phyloP scores from a whole-genome alignment of 2,329 filamentous ascomycete species.

The Ilyonectria robusta region DNA sequence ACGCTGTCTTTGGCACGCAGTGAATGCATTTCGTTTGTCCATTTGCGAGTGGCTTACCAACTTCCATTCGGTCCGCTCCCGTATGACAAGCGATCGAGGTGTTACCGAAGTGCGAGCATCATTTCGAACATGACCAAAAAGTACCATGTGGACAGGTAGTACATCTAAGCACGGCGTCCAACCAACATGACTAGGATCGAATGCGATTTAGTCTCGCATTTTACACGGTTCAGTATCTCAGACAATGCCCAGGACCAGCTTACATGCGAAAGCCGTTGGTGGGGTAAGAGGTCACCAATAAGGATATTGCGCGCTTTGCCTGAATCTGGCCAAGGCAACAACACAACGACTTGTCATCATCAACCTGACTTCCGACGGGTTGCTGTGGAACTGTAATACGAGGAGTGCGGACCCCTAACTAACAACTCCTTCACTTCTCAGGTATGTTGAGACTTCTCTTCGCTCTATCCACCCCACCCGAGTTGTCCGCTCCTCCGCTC shows the following conservation, averaged over 20 bases:
- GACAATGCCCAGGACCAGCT: background rate
- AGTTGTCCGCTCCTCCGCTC: background rate
- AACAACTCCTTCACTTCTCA: background rate
- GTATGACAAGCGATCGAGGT: background rate
- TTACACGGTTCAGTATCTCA: background rate
- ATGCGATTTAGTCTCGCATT: background rate
- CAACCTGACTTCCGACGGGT: background rate
- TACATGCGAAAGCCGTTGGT: background rate
- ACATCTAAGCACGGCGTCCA: background rate
- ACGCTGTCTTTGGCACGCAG: background rate
- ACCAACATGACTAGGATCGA: background rate
- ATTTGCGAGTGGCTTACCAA: background rate
- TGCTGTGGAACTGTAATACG: background rate
- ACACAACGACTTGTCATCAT: background rate
- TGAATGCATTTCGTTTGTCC: background rate
- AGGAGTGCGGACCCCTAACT: background rate
- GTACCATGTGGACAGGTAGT: background rate
- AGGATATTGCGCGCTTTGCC: background rate
- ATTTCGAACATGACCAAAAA: background rate
- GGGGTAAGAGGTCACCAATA: background rate
- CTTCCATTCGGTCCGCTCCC: background rate
- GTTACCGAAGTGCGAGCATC: background rate
- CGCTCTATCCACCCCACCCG: background rate
- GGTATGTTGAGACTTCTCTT: background rate
- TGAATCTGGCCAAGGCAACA: background rate